Evolutionary conservation across 2,329 filamentous ascomycete species (phyloP).

Genomic region (Fusarium piperis): DNA sequence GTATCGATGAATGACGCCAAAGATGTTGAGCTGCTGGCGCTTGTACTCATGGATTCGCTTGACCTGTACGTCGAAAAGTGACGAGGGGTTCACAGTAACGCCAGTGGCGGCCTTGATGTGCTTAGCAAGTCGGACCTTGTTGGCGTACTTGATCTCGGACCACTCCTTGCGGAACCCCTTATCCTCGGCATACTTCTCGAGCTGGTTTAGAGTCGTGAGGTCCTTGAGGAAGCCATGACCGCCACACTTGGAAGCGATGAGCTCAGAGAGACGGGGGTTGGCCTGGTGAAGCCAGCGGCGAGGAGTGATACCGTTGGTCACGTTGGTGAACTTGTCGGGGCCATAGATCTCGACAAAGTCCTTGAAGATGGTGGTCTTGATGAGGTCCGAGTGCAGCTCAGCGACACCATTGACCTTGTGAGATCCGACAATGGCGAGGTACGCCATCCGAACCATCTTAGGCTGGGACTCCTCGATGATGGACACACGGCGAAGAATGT

Average conservation of each 20-base stretch:
- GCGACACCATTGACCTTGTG: slow-evolving; percentile 99
- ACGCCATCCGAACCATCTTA: slow-evolving; percentile 99
- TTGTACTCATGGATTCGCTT: slow-evolving; percentile 99
- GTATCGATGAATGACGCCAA: slow-evolving; percentile 96
- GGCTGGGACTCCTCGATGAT: slow-evolving; percentile 97
- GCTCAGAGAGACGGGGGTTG: slow-evolving; percentile 88
- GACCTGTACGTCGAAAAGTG: slow-evolving; percentile 96
- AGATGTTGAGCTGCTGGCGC: slow-evolving; percentile 98
- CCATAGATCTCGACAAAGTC: slow-evolving; percentile 97
- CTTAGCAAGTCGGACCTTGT: slow-evolving; percentile 91
- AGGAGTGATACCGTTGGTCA: slow-evolving; percentile 97
- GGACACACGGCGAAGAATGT: slow-evolving; percentile 86
- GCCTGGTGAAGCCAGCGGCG: slow-evolving; percentile 97
- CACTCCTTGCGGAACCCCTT: slow-evolving; percentile 93
- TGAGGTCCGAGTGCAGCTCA: slow-evolving; percentile 95
- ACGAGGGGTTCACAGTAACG: slow-evolving; percentile 83
- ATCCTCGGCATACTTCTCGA: slow-evolving; percentile 87
- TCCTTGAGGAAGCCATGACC: slow-evolving; percentile 89
- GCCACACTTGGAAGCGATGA: slow-evolving; percentile 91
- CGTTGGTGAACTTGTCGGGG: slow-evolving; percentile 97
- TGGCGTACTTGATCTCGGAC: slow-evolving; percentile 95
- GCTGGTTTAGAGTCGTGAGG: slow-evolving; percentile 83
- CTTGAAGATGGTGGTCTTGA: slow-evolving; percentile 99
- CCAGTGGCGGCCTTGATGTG: slow-evolving; percentile 87
- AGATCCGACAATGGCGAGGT: slow-evolving; percentile 91